Evolutionary conservation across 2,329 filamentous ascomycete species (phyloP), one percentile per base, ranked within the genome.

Genomic region (Hypoxylon sp.): DNA sequence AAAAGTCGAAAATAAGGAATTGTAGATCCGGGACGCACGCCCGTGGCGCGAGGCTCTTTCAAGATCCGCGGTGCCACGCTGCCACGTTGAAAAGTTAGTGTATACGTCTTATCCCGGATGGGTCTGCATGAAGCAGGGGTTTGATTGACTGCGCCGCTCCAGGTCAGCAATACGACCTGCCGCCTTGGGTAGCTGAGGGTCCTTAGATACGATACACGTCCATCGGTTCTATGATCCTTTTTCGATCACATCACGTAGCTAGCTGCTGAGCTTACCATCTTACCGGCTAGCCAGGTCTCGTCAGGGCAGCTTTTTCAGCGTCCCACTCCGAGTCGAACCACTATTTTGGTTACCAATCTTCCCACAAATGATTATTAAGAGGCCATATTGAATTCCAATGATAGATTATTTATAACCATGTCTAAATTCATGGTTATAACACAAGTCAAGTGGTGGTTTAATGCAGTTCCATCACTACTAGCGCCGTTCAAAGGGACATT

Each of bases 161-260:
- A 19, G 48, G 48, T 45, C 11, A 32, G 43, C 46, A 19, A 52
- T 60, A 60, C 57, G 57, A 60, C 57, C 57, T 60, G 48, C 57
- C 36, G 43, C 36, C 36, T 60, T 51, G 48, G 57, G 57, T 52
- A 60, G 48, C 36, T 60, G 17, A 51, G 48, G 41, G 10, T 46
- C 57, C 34, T 60, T 34, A 32, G 36, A 7, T 21, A 46, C n/a
- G 32, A 41, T 17, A 7, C 43, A 23, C 21, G 56, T 55, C 5
- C 28, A 30, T 19, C 38, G 38, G 38, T 11, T 21, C 9, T 7
- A 9, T 17, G 38, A 43, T 43, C 38, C 38, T 43, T 43, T 43
- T 43, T 21, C 21, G 38, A 41, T 43, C n/a, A 21, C 17, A 17
- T 43, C 38, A 43, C 38, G 17, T 43, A 43, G 17, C 17, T 43